Percentiles rank a stretch among this genome's conserved stretches.
Conservation (phyloP, 2,329 filamentous ascomycete species). For the Talaromyces amestolkiae region DNA sequence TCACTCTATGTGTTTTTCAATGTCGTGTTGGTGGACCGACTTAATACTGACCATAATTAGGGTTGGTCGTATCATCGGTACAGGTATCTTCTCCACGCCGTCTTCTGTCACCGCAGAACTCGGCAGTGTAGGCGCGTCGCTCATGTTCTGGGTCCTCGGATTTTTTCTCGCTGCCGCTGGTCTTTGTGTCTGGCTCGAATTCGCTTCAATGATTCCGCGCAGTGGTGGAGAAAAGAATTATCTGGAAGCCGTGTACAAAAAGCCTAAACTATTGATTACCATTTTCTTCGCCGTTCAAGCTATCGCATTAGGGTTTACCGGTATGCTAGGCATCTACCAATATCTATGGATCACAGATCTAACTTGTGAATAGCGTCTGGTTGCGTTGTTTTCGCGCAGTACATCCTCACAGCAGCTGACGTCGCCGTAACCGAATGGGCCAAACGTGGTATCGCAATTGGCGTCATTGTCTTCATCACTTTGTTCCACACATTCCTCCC, state of each 20-base stretch:
- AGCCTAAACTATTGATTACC: conserved; percentile 47
- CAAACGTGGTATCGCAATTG: conserved; percentile 29
- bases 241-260: conserved; percentile 47
- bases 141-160: conserved; percentile 57
- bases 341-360: neutral
- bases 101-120: conserved; percentile 56
- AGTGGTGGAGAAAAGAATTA: conserved; percentile 50
- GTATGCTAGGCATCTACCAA: conserved; percentile 22
- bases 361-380: conserved; percentile 22
- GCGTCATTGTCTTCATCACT: conserved; percentile 34
- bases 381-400: conserved; percentile 28
- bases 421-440: conserved; percentile 27
- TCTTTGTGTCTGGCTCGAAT: conserved; percentile 48
- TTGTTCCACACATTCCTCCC: conserved; percentile 43
- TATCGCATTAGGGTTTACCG: conserved; percentile 45
- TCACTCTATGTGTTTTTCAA: neutral
- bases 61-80: conserved; percentile 41
- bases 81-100: conserved; percentile 56
- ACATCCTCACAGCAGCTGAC: conserved; percentile 27
- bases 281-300: conserved; percentile 50
- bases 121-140: conserved; percentile 54
- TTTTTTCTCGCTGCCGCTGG: conserved; percentile 47
- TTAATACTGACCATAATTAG: conserved; percentile 24
- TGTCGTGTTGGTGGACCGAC: neutral
- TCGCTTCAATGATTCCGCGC: conserved; percentile 47